Evolutionary conservation across 352 stramenopile genomes (phyloP).

Genomic region (Phytophthora constricta): DNA sequence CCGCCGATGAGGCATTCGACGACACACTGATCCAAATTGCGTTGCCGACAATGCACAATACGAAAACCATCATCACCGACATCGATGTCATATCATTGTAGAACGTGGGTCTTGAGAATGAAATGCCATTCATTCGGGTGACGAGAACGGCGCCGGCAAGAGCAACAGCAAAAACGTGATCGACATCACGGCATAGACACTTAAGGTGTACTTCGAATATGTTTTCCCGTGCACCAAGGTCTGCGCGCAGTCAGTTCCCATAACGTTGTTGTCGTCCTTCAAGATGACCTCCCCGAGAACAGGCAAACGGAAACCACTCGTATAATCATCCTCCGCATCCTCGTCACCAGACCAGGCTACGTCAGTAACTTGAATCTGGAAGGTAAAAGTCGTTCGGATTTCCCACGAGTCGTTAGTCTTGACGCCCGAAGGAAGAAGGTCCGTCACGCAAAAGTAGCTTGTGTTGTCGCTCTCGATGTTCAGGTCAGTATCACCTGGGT

Average conservation of each 20-base stretch:
- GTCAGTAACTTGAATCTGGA: conserved; percentile 74
- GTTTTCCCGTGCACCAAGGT: conserved; percentile 67
- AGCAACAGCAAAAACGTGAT: conserved; percentile 83
- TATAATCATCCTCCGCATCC: conserved; percentile 17
- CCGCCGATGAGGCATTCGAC: conserved; percentile 46
- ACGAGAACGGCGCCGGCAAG: conserved; percentile 79
- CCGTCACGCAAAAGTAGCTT: conserved; percentile 81
- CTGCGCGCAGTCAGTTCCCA: conserved; percentile 77
- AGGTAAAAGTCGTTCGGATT: conserved; percentile 70
- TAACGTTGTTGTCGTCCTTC: conserved; percentile 54
- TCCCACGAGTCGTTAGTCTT: conserved; percentile 71
- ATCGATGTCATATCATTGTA: conserved; percentile 90
- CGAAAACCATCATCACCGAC: conserved; percentile 75
- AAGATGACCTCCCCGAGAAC: conserved; percentile 65
- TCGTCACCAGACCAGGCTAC: conserved; percentile 51
- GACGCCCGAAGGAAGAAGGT: conserved; percentile 68
- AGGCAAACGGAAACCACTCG: conserved; percentile 48
- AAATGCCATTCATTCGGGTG: conserved; percentile 87
- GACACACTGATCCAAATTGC: conserved; percentile 85
- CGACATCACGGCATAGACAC: conserved; percentile 89
- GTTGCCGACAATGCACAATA: conserved; percentile 77
- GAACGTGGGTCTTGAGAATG: conserved; percentile 75
- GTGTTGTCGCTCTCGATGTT: conserved; percentile 57
- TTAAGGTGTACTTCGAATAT: conserved; percentile 69
- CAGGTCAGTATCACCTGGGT: conserved; percentile 59